Evolutionary conservation across 257 asterid species (phyloP).

Genomic region (Cordia subcordata): DNA sequence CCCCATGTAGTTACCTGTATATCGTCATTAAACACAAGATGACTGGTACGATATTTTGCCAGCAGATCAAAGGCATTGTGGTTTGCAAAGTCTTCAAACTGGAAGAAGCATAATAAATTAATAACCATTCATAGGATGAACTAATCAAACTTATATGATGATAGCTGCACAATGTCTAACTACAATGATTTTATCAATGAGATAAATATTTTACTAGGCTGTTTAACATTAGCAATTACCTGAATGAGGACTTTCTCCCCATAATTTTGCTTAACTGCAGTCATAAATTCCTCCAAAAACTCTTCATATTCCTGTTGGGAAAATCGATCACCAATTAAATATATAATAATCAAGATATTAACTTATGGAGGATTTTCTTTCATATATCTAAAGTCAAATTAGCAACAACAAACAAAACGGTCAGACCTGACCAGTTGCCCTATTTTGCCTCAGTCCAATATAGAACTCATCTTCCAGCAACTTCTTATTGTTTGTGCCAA

Average conservation of each 20-base stretch:
- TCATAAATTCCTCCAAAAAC: slow-evolving; percentile 83
- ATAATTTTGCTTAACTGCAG: slow-evolving; percentile 77
- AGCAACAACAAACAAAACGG: slow-evolving; percentile 8
- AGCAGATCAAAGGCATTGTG: slow-evolving; percentile 88
- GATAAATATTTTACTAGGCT: background rate
- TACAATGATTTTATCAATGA: no score
- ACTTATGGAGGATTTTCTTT: slow-evolving; percentile 5
- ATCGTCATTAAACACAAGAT: slow-evolving; percentile 91
- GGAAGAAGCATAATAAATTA: slow-evolving; percentile 15
- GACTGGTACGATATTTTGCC: slow-evolving; percentile 67
- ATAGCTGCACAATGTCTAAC: no score
- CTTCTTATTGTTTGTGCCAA: slow-evolving; percentile 79
- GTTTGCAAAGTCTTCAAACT: slow-evolving; percentile 97
- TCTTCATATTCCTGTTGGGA: slow-evolving; percentile 73
- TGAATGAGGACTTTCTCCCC: slow-evolving; percentile 87
- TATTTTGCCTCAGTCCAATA: slow-evolving; percentile 74
- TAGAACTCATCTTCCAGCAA: slow-evolving; percentile 81
- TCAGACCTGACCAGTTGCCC: slow-evolving; percentile 78
- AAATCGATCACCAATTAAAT: slow-evolving; percentile 11
- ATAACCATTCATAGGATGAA: background rate
- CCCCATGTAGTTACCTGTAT: slow-evolving; percentile 57
- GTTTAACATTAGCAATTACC: slow-evolving; percentile 25
- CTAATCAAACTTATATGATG: no score
- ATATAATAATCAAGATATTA: slow-evolving; percentile 3
- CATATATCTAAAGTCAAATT: slow-evolving; percentile 7